These are phyloP conservation scores for Alternaria burnsii DNA, from an alignment of 2,329 filamentous ascomycete species.

Conservation along the genomic window DNA sequence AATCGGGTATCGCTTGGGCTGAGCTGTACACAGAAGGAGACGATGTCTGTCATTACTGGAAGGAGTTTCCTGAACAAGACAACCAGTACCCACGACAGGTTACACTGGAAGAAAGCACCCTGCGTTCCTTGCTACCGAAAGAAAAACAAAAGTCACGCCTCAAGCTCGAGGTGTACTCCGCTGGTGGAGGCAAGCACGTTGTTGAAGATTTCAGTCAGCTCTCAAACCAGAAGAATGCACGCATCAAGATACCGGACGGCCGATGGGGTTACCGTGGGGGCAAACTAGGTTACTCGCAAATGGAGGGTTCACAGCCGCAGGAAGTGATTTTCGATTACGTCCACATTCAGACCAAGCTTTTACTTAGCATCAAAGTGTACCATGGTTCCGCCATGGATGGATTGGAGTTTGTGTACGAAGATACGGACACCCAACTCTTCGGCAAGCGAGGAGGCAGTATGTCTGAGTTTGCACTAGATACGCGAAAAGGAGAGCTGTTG, in stretches of 20 bases:
- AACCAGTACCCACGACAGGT: slow-evolving; percentile 73
- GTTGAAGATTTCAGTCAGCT: slow-evolving; percentile 80
- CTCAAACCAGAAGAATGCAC: slow-evolving; percentile 70
- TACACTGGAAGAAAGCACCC: slow-evolving; percentile 75
- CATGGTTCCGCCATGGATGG: slow-evolving; percentile 82
- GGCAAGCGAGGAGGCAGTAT: slow-evolving; percentile 78
- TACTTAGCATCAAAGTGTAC: slow-evolving; percentile 79
- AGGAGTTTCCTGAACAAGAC: slow-evolving; percentile 76
- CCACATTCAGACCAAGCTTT: slow-evolving; percentile 69
- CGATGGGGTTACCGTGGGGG: slow-evolving; percentile 79
- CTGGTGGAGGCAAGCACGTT: slow-evolving; percentile 75
- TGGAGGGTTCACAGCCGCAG: slow-evolving; percentile 73
- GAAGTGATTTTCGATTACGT: slow-evolving; percentile 79
- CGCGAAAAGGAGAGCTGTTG: slow-evolving; percentile 83
- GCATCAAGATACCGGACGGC: slow-evolving; percentile 77
- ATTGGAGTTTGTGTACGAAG: slow-evolving; percentile 92
- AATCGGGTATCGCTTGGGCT: slow-evolving; percentile 83
- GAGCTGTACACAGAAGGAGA: slow-evolving; percentile 86
- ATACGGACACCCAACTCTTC: slow-evolving; percentile 83
- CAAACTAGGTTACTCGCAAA: slow-evolving; percentile 75
- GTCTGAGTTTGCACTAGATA: slow-evolving; percentile 82
- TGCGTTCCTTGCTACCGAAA: slow-evolving; percentile 75
- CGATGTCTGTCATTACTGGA: slow-evolving; percentile 78
- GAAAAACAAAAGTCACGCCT: slow-evolving; percentile 75
- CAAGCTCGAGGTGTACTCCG: slow-evolving; percentile 77